phyloP scores from a whole-genome alignment of 345 rosid species.

The Carallia pectinifolia region DNA sequence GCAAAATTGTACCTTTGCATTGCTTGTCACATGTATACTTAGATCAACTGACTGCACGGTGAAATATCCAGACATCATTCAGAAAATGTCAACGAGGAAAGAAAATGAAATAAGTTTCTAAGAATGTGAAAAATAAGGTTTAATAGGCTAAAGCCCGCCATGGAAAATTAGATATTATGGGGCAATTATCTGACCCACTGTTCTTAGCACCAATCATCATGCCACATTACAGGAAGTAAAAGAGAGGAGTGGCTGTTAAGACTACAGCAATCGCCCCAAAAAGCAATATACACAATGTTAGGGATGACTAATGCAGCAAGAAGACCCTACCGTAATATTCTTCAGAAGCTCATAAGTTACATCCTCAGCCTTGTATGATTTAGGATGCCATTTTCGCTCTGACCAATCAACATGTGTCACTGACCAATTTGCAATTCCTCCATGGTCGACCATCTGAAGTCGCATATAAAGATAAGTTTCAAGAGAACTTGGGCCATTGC shows the following conservation, averaged over 20 bases:
- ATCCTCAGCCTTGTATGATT: conserved; percentile 69
- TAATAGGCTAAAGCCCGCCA: background rate
- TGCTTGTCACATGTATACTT: conserved; percentile 79
- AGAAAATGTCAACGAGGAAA: background rate
- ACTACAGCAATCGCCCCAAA: background rate
- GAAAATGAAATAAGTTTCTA: too few relatives aligned
- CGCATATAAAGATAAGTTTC: conserved; percentile 15
- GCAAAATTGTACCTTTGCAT: conserved; percentile 55
- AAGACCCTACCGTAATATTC: conserved; percentile 68
- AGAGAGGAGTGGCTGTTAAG: background rate
- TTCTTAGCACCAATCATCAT: background rate
- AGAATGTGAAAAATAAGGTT: background rate
- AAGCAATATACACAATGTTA: background rate
- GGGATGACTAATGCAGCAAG: background rate
- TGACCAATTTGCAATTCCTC: conserved; percentile 90
- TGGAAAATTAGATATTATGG: background rate
- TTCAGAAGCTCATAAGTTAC: conserved; percentile 58
- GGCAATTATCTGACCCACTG: background rate
- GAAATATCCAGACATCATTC: background rate
- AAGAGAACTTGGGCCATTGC: conserved; percentile 1
- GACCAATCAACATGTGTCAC: conserved; percentile 99
- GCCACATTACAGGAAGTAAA: background rate
- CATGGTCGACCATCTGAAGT: conserved; percentile 82
- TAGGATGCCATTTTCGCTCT: conserved; percentile 98
- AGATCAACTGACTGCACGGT: conserved; percentile 64